Conservation (phyloP, 352 stramenopile genomes). For the Phytopythium chamaehyphon region DNA sequence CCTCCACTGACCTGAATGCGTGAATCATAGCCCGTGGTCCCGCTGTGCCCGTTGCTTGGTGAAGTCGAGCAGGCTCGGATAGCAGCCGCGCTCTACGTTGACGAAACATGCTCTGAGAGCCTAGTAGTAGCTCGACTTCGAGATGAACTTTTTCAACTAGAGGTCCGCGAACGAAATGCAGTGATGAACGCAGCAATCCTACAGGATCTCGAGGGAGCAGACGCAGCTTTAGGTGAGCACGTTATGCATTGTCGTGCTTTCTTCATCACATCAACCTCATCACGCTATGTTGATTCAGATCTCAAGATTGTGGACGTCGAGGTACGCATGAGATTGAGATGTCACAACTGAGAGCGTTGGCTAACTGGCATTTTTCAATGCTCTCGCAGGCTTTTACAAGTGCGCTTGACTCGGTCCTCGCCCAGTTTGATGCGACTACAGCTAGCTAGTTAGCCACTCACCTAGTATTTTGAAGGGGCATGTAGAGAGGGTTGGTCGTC, state of each 20-base stretch:
- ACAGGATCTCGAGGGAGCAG: constrained; percentile 26
- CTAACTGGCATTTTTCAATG: background rate
- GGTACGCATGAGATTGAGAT: constrained; percentile 11
- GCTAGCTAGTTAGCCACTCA: too few species aligned
- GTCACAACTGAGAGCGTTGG: background rate
- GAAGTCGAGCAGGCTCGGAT: constrained; percentile 16
- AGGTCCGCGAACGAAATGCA: constrained; percentile 41
- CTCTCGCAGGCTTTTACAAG: constrained; percentile 25
- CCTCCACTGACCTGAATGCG: background rate
- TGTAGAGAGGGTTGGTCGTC: too few species aligned
- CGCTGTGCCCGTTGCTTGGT: constrained; percentile 6
- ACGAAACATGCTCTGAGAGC: background rate
- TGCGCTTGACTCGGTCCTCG: constrained; percentile 48
- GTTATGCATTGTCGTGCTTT: background rate
- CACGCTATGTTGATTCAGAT: constrained; percentile 11
- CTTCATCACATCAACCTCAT: background rate
- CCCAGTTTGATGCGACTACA: constrained; percentile 28
- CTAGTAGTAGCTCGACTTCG: constrained; percentile 24
- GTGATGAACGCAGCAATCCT: constrained; percentile 30
- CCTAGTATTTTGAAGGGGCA: too few species aligned
- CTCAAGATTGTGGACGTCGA: constrained; percentile 45
- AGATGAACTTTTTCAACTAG: constrained; percentile 47
- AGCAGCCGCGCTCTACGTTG: constrained; percentile 11
- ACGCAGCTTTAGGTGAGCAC: constrained; percentile 29
- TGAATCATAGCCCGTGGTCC: background rate